Evolutionary conservation across 2,329 filamentous ascomycete genomes (phyloP).

Genomic region (Colletotrichum brevisporum): DNA sequence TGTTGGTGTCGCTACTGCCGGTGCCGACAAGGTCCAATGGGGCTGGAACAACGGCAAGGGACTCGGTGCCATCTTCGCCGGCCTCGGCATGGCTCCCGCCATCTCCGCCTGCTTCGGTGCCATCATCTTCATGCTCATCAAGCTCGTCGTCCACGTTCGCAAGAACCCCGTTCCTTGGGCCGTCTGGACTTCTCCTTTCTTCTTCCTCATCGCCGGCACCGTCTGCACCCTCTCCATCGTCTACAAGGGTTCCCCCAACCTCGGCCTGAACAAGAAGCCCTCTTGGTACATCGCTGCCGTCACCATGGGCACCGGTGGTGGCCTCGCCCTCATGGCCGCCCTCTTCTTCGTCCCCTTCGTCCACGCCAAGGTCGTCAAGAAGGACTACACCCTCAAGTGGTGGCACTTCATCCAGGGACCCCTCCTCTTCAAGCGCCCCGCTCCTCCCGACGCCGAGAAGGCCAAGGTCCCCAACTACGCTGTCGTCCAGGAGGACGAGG

Average conservation of each 20-base stretch:
- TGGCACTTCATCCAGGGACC: slow-evolving; percentile 75
- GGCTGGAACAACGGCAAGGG: slow-evolving; percentile 79
- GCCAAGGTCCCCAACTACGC: slow-evolving; percentile 81
- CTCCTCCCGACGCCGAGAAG: slow-evolving; percentile 67
- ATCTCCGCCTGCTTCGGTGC: slow-evolving; percentile 77
- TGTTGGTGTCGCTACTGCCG: slow-evolving; percentile 77
- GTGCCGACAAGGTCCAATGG: slow-evolving; percentile 74
- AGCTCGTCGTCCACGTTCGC: slow-evolving; percentile 78
- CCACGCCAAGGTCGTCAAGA: slow-evolving; percentile 76
- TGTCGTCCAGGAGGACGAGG: slow-evolving; percentile 77
- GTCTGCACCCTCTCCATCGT: slow-evolving; percentile 84
- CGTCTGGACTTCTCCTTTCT: slow-evolving; percentile 80
- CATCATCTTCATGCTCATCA: slow-evolving; percentile 80
- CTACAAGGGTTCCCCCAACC: slow-evolving; percentile 83
- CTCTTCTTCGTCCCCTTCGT: slow-evolving; percentile 83
- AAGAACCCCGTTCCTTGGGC: slow-evolving; percentile 81
- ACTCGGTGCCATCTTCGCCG: slow-evolving; percentile 79
- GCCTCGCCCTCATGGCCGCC: slow-evolving; percentile 70
- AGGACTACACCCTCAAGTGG: slow-evolving; percentile 75
- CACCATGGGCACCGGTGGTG: slow-evolving; percentile 74
- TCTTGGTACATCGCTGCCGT: slow-evolving; percentile 77
- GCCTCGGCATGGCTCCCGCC: slow-evolving; percentile 78
- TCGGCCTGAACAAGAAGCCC: slow-evolving; percentile 76
- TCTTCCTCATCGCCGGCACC: slow-evolving; percentile 82
- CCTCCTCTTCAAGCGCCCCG: slow-evolving; percentile 72